Percentiles rank a stretch among this genome's conserved stretches.
phyloP scores from a whole-genome alignment of 768 basidiomycete genomes.

The Hypholoma fasciculare region DNA sequence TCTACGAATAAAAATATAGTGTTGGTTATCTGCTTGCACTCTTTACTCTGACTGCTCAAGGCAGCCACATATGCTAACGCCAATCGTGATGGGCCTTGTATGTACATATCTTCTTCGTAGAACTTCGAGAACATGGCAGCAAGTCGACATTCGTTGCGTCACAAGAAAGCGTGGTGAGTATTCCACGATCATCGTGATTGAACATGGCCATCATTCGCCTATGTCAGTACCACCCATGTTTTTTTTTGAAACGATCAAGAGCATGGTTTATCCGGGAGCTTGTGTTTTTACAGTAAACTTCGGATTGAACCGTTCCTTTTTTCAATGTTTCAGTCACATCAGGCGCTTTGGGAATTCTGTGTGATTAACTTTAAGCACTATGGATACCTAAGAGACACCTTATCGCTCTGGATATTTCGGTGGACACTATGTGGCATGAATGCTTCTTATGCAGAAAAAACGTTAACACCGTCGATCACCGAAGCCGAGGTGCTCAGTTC shows the following conservation, averaged over 20 bases:
- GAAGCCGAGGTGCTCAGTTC: conserved; percentile 1
- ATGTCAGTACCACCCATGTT: neutral
- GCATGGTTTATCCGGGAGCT: neutral
- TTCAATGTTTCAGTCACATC: too few relatives aligned
- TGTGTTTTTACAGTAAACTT: neutral
- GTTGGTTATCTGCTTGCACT: neutral
- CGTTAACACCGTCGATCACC: conserved; percentile 7
- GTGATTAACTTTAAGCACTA: too few relatives aligned
- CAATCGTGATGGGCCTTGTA: neutral
- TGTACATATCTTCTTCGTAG: neutral
- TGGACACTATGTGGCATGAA: neutral
- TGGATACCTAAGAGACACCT: too few relatives aligned
- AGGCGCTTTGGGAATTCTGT: too few relatives aligned
- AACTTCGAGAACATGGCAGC: neutral
- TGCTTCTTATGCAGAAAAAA: neutral
- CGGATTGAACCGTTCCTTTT: neutral
- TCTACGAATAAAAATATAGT: too few relatives aligned
- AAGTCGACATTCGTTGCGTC: neutral
- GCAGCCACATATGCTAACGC: neutral
- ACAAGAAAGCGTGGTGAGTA: neutral
- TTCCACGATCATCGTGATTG: neutral
- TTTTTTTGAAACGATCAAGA: neutral
- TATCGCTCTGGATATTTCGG: too few relatives aligned
- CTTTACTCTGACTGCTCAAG: neutral
- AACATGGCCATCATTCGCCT: neutral